Evolutionary conservation across 1,139 yeast species (phyloP), one percentile per base, ranked within the genome.

Genomic region (Pichia sp.): DNA sequence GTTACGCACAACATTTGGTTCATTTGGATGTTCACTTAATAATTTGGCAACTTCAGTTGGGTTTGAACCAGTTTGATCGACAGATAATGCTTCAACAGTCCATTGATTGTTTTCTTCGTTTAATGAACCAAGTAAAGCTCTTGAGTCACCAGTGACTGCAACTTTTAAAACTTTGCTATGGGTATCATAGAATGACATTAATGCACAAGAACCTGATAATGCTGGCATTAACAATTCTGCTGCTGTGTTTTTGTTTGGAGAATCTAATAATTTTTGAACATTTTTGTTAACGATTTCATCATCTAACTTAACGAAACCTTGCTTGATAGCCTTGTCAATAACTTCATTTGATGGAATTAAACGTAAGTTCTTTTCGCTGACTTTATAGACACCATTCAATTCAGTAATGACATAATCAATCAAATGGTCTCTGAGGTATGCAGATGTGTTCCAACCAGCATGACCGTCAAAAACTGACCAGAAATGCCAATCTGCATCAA

Each of bases 381-480:
- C 77, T 55, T 77, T 77, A 67, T 83, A 85, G 11, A 79, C 79
- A 12, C 80, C 74, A 42, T 88, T 87, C 48, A 93, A 72, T 59
- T 90, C 96, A 28, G 76, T 74, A n/a, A 90, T 78, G 15, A 93
- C 94, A 57, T 77, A 79, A 48, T 81, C 79, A 30, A 93, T 82
- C 58, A 93, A 73, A 55, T 83, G 83, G 54, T 88, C 94, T 51
- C 96, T 77, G 52, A 93, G 75, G 63, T 84, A 87, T 31, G 89
- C 79, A 51, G 94, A 83, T 1, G 99, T 94, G 51, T 88, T 87
- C 83, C 96, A 90, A 18, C 99, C 99, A 4, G 96, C 90, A 66
- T 93, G 99, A 12, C 99, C 99, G 67, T 93, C 99, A 65, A 85
- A 93, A 0, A 94, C 80, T 3, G 98, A 96, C 77, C 95, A 94